phyloP scores from a whole-genome alignment of 257 asterid species.

The Plantago major region DNA sequence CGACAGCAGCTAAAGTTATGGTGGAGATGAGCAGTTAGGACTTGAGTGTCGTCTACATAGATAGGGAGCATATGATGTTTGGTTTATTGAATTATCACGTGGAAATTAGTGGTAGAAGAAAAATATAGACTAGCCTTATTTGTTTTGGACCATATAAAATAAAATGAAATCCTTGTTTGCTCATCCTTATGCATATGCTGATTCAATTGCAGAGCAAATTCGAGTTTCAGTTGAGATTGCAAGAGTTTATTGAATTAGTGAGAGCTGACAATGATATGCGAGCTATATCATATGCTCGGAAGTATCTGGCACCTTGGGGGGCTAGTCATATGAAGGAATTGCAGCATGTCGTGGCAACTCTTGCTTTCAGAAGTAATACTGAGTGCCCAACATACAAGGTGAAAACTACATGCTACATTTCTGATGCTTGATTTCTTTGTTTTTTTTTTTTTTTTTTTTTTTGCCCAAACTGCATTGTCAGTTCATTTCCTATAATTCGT shows the following conservation, averaged over 20 bases:
- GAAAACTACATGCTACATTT: constrained; percentile 5
- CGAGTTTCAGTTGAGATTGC: constrained; percentile 93
- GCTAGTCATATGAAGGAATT: constrained; percentile 88
- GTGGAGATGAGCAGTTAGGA: too few relatives aligned
- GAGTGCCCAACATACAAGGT: constrained; percentile 91
- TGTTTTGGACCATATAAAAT: neutral
- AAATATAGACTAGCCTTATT: too few relatives aligned
- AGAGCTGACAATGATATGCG: constrained; percentile 65
- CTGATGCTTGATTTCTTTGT: constrained; percentile 10
- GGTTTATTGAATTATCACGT: too few relatives aligned
- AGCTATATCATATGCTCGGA: constrained; percentile 85
- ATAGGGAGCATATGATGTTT: too few relatives aligned
- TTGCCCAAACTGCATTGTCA: neutral
- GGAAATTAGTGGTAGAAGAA: too few relatives aligned
- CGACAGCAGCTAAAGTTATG: too few relatives aligned
- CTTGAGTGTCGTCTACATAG: too few relatives aligned
- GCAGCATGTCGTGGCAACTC: constrained; percentile 88
- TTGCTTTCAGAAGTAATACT: constrained; percentile 82
- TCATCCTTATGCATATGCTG: constrained; percentile 6
- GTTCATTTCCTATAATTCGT: too few relatives aligned
- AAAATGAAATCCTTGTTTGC: neutral
- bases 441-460: neutral
- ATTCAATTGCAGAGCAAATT: constrained; percentile 78
- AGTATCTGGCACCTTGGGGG: constrained; percentile 93
- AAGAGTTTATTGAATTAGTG: constrained; percentile 92